phyloP scores from a whole-genome alignment of 2,329 filamentous ascomycete genomes.

The Zarea fungicola region DNA sequence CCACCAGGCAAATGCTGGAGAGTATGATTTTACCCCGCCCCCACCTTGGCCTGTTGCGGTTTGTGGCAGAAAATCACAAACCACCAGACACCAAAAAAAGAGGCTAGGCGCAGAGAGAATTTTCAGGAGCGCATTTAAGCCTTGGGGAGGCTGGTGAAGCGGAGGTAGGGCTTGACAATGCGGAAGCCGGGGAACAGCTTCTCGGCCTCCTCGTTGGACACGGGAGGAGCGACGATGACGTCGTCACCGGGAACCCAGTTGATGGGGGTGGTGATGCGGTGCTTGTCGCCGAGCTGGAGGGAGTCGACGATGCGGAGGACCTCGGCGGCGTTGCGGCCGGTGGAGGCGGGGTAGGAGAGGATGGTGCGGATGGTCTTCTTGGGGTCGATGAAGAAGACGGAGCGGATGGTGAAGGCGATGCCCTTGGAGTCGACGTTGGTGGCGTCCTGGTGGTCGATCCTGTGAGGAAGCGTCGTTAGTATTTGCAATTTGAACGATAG shows the following conservation, averaged over 20 bases:
- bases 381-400: slow-evolving; percentile 91
- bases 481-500: no score
- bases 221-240: slow-evolving; percentile 81
- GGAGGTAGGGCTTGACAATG: slow-evolving; percentile 66
- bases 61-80: no score
- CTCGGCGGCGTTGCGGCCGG: slow-evolving; percentile 77
- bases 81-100: no score
- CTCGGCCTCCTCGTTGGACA: slow-evolving; percentile 80
- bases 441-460: slow-evolving; percentile 73
- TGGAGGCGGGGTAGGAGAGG: slow-evolving; percentile 87
- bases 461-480: slow-evolving; percentile 22
- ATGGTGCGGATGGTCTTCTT: slow-evolving; percentile 90
- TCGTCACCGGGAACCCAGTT: slow-evolving; percentile 87
- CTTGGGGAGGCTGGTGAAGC: slow-evolving; percentile 64
- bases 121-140: slow-evolving; percentile 36
- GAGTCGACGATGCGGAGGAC: slow-evolving; percentile 75
- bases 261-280: slow-evolving; percentile 82
- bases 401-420: slow-evolving; percentile 89
- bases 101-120: no score
- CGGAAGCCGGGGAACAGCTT: slow-evolving; percentile 77
- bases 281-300: slow-evolving; percentile 78
- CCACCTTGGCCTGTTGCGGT: no score
- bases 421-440: slow-evolving; percentile 77
- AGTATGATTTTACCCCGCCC: no score
- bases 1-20: background rate